Evolutionary conservation across 371 early-diverging fungal genomes (phyloP).

Genomic region (Syncephalastrum racemosum): DNA sequence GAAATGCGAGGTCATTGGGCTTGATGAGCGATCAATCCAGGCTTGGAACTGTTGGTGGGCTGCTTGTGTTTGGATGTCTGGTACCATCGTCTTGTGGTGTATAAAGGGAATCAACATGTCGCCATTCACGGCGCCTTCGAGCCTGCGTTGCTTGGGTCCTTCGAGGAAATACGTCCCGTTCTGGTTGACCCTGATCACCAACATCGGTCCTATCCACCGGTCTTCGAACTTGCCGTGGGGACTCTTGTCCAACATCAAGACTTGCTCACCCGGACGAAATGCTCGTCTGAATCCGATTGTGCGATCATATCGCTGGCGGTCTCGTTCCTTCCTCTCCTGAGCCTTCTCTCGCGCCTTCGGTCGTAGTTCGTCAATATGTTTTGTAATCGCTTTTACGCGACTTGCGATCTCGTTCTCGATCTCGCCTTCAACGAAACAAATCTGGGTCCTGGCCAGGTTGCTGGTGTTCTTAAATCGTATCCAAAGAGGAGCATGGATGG

Average conservation of each 20-base stretch:
- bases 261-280: conserved; percentile 12
- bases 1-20: no score
- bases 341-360: no score
- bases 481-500: conserved; percentile 19
- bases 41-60: conserved; percentile 14
- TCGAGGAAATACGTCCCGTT: no score
- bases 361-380: no score
- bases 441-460: conserved; percentile 18
- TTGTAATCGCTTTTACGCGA: neutral
- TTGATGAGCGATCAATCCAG: conserved; percentile 16
- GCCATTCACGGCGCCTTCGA: conserved; percentile 1
- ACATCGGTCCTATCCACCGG: no score
- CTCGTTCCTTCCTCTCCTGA: no score
- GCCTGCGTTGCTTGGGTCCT: no score
- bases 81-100: conserved; percentile 10
- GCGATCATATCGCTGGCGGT: conserved; percentile 3
- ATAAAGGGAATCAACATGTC: neutral
- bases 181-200: no score
- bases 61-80: conserved; percentile 5
- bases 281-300: neutral
- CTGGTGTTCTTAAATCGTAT: conserved; percentile 20
- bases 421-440: conserved; percentile 15
- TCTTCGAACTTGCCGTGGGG: conserved; percentile 7
- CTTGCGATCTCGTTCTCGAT: neutral
- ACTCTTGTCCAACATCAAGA: conserved; percentile 13